Evolutionary conservation across 2,329 filamentous ascomycete species (phyloP).

Genomic region (Raffaelea arxii): DNA sequence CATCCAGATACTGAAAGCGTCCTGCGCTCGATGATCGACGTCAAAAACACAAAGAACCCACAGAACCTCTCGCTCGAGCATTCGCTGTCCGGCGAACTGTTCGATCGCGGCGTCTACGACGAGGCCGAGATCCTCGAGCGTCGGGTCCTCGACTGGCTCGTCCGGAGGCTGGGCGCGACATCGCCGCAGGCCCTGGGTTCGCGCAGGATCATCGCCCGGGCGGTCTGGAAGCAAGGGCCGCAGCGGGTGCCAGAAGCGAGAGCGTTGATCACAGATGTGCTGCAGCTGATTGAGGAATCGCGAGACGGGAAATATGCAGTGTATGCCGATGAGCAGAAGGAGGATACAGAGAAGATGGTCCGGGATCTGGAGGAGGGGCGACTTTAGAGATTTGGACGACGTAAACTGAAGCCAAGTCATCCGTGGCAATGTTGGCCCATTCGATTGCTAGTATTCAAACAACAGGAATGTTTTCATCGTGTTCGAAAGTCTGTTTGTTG

Average conservation of each 20-base stretch:
- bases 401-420: too few relatives aligned
- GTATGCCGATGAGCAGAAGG: neutral
- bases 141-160: neutral
- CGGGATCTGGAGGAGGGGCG: neutral
- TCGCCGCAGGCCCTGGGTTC: neutral
- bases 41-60: neutral
- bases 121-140: neutral
- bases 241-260: neutral
- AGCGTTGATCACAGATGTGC: neutral
- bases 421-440: too few relatives aligned
- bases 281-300: neutral
- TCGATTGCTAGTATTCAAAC: too few relatives aligned
- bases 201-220: neutral
- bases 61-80: neutral
- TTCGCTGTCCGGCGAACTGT: neutral
- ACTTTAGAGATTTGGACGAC: too few relatives aligned
- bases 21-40: neutral
- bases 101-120: neutral
- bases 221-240: neutral
- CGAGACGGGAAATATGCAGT: neutral
- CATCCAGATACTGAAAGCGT: neutral
- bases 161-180: neutral
- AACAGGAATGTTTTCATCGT: too few relatives aligned
- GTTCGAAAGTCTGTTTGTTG: too few relatives aligned
- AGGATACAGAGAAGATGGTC: neutral